Percentiles rank a stretch among this genome's conserved stretches.
These are phyloP conservation scores for Fraxinus albicans DNA, from an alignment of 305 asterid genomes.

Conservation along the genomic window DNA sequence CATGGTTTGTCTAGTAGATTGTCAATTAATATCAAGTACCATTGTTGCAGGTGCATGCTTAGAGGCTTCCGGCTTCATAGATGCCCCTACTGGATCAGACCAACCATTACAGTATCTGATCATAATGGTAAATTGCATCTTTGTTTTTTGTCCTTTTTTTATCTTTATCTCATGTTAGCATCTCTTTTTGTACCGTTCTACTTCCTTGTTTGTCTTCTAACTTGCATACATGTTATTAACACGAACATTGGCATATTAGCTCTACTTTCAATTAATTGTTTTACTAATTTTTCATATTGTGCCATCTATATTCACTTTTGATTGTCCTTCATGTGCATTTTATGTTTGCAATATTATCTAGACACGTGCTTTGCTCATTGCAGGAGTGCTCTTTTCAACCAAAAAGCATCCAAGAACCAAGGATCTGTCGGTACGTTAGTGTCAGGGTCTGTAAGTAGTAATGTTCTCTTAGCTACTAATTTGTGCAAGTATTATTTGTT, in stretches of 20 bases:
- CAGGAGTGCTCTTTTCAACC: conserved; percentile 94
- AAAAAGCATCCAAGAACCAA: conserved; percentile 97
- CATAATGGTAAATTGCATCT: conserved; percentile 65
- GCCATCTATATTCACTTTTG: neutral
- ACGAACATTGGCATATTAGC: neutral
- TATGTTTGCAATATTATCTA: neutral
- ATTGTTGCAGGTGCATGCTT: conserved; percentile 82
- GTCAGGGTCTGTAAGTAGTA: conserved; percentile 15
- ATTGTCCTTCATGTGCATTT: neutral
- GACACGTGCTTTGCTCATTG: conserved; percentile 6
- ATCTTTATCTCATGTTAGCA: neutral
- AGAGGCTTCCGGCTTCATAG: conserved; percentile 96
- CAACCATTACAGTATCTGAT: conserved; percentile 83
- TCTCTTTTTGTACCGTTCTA: neutral
- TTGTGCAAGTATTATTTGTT: neutral
- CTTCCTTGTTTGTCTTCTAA: neutral
- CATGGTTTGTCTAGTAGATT: neutral
- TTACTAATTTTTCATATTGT: neutral
- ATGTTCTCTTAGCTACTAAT: conserved; percentile 7
- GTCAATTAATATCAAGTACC: conserved; percentile 17
- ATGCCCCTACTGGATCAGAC: conserved; percentile 98
- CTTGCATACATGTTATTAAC: neutral
- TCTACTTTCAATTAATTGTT: neutral
- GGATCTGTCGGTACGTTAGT: conserved; percentile 75
- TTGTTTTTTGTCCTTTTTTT: neutral